These are phyloP conservation scores for Microdochium trichocladiopsis DNA, from an alignment of 2,329 filamentous ascomycete species.

Conservation along the genomic window DNA sequence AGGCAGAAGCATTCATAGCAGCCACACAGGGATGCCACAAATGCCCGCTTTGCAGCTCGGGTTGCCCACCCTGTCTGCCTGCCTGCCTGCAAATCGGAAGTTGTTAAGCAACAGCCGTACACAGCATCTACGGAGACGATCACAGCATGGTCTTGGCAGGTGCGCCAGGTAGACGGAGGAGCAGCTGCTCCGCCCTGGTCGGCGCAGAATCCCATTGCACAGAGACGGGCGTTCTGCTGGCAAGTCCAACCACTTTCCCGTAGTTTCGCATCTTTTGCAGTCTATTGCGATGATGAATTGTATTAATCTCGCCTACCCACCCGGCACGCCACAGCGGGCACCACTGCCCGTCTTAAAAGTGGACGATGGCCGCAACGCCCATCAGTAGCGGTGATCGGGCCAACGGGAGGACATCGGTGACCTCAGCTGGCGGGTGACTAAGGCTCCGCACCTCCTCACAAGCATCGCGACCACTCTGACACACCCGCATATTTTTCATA, in stretches of 20 bases:
- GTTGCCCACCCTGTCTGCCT: too few species aligned
- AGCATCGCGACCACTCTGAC: too few species aligned
- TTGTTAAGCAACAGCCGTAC: too few species aligned
- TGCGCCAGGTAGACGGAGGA: not conserved
- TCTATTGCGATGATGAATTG: not conserved
- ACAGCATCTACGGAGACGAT: too few species aligned
- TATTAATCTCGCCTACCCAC: not conserved
- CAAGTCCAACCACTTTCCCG: not conserved
- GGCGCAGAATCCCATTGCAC: not conserved
- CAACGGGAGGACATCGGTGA: not conserved
- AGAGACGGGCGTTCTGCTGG: not conserved
- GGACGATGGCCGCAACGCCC: not conserved
- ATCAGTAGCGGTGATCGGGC: not conserved
- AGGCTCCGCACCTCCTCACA: too few species aligned
- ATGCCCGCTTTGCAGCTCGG: too few species aligned
- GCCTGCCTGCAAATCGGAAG: too few species aligned
- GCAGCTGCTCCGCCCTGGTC: not conserved
- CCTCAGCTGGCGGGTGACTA: not conserved
- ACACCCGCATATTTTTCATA: not conserved
- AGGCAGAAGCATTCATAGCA: too few species aligned
- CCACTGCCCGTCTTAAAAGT: not conserved
- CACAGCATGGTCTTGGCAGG: too few species aligned
- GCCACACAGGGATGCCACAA: too few species aligned
- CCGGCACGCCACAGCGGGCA: not conserved
- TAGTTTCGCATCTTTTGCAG: not conserved